A percentile compares a stretch with the other conserved stretches of the same genome.
Conservation (phyloP, 768 basidiomycete genomes). For the Tylopilus vinaceipallidus region DNA sequence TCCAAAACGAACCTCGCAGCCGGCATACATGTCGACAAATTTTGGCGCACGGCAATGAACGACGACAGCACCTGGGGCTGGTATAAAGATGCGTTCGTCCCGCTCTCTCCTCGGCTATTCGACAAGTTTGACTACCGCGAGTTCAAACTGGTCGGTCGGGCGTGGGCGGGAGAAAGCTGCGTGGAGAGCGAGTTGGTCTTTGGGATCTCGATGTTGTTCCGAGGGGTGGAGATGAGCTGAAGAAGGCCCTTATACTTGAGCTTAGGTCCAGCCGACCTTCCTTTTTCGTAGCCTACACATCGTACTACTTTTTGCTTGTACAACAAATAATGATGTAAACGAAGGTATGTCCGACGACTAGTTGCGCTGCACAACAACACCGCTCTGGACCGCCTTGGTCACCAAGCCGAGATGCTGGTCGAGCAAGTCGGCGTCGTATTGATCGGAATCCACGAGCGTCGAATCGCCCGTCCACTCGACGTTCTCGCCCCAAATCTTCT, state of each 20-base stretch:
- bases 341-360: too few species aligned
- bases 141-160: slow-evolving; percentile 39
- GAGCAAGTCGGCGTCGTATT: background rate
- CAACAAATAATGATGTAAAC: too few species aligned
- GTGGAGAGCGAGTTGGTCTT: slow-evolving; percentile 33
- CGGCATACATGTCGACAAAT: slow-evolving; percentile 24
- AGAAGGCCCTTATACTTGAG: too few species aligned
- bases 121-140: slow-evolving; percentile 43
- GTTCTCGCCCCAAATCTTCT: slow-evolving; percentile 31
- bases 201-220: slow-evolving; percentile 44
- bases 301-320: too few species aligned
- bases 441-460: background rate
- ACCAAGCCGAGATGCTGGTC: slow-evolving; percentile 8
- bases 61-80: slow-evolving; percentile 29
- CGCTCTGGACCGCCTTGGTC: background rate
- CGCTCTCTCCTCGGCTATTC: slow-evolving; percentile 47
- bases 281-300: background rate
- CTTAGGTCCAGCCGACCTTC: too few species aligned
- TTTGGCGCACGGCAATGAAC: slow-evolving; percentile 15
- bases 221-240: slow-evolving; percentile 35
- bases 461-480: slow-evolving; percentile 24
- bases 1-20: background rate
- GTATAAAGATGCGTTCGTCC: slow-evolving; percentile 43
- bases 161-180: slow-evolving; percentile 34
- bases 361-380: slow-evolving; percentile 1